Base-by-base conservation (phyloP, 2,329 filamentous ascomycete species). In the Cladosporium halotolerans region DNA sequence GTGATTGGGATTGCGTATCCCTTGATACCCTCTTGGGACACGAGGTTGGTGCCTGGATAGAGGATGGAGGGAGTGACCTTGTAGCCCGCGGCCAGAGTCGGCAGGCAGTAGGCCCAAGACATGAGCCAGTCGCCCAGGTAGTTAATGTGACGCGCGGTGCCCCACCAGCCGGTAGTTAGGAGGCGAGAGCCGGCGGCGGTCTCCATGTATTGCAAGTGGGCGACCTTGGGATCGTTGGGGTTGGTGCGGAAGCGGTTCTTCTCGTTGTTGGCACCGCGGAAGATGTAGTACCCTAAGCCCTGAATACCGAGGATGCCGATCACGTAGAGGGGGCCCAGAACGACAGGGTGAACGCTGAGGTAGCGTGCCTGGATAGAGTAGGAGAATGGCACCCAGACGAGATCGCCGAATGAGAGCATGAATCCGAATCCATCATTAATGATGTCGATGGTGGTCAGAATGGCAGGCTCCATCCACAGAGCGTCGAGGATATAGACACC, bases 81-180 rank as follows among this genome's bases (percentile, higher is more conserved):
- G 68, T 92, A 96, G 10, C 91, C 91, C 0, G 90, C 86, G 55
- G 95, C 69, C 1, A 88, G 88, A 0, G 91, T 96, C 1, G 92
- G 91, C 41, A 96, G 77, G 60, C 84, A 89, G 72, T 93, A 96
- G 0, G 89, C 83, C 89, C 89, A 96, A 8, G 86, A 82, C 82
- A 95, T 91, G 60, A 93, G 78, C 91, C 91, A 96, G 73, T 97
- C 92, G 49, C 91, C 92, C 1, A 95, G 73, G 72, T 97, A 96
- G 75, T 96, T 97, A 78, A 96, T 92, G 72, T 97, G 92, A 40
- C 92, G 83, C 0, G 91, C 87, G 18, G 82, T 77, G 41, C 92
- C 92, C 92, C 92, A 96, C 92, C 92, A 97, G 53, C 92, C 92
- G 0, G 87, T 86, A 3, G 84, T 83, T 59, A 96, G 79, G 31